phyloP scores from a whole-genome alignment of 2,329 filamentous ascomycete species.

The Penicillium brevicompactum region DNA sequence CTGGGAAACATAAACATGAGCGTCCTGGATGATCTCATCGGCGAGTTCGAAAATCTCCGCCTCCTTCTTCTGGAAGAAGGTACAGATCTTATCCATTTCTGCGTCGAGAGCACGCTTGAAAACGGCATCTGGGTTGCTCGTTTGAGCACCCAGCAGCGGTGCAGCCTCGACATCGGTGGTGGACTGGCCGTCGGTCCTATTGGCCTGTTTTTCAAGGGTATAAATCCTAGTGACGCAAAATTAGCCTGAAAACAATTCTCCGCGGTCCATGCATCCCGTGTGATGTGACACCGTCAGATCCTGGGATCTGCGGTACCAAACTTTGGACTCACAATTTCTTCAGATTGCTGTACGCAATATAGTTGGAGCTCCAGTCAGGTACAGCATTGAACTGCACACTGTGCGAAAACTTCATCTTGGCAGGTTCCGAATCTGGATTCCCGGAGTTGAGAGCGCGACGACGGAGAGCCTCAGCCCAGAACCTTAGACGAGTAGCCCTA shows the following conservation, averaged over 20 bases:
- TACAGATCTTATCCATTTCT: conserved; percentile 90
- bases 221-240: conserved; percentile 70
- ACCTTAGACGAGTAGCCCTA: conserved; percentile 27
- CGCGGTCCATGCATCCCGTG: conserved; percentile 12
- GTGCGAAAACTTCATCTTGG: conserved; percentile 99
- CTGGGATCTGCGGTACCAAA: not conserved
- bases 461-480: conserved; percentile 39
- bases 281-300: conserved; percentile 23
- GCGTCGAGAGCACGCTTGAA: conserved; percentile 81
- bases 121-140: conserved; percentile 72
- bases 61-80: conserved; percentile 89
- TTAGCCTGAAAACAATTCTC: conserved; percentile 13
- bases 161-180: conserved; percentile 77
- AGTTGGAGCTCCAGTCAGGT: conserved; percentile 98
- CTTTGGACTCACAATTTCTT: conserved; percentile 81
- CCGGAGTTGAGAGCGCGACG: conserved; percentile 19
- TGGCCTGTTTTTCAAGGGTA: conserved; percentile 81
- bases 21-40: conserved; percentile 73
- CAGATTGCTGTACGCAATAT: conserved; percentile 97
- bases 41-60: conserved; percentile 82
- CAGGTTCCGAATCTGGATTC: conserved; percentile 37
- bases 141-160: conserved; percentile 68
- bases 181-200: conserved; percentile 58
- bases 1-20: conserved; percentile 67
- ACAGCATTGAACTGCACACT: conserved; percentile 99